Percentiles rank a stretch among this genome's conserved stretches.
Conservation (phyloP, 768 basidiomycete species). For the Podaxis rugospora region DNA sequence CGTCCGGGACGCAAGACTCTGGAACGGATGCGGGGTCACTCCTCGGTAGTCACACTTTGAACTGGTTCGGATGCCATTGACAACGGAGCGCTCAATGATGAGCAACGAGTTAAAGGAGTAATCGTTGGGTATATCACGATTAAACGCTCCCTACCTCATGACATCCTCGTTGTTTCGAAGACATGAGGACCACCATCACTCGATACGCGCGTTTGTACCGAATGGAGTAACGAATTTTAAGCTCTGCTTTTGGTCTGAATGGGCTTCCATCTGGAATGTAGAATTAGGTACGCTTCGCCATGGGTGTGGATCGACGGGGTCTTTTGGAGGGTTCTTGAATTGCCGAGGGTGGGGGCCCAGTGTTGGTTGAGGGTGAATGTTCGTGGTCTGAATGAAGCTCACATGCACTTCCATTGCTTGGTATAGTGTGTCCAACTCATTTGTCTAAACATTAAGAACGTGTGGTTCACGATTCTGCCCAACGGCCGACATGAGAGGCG, state of each 20-base stretch:
- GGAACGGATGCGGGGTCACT: not conserved
- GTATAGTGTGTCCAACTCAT: not conserved
- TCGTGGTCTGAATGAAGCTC: not conserved
- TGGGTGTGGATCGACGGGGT: not conserved
- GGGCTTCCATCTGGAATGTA: not conserved
- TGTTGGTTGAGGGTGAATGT: not conserved
- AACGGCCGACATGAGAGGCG: not conserved
- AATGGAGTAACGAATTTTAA: slow-evolving; percentile 4
- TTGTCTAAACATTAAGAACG: not conserved
- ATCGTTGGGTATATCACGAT: not conserved
- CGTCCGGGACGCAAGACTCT: not conserved
- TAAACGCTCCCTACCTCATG: not conserved
- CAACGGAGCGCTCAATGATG: not conserved
- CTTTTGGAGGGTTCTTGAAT: not conserved
- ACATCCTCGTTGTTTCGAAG: slow-evolving; percentile 11
- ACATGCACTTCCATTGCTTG: not conserved
- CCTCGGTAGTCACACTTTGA: not conserved
- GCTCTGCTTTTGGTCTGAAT: not conserved
- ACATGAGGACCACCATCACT: not conserved
- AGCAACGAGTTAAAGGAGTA: not conserved
- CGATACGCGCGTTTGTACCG: not conserved
- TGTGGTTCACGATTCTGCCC: not conserved
- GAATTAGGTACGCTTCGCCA: not conserved
- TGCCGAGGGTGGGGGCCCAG: not conserved
- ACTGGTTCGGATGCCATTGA: not conserved